A percentile compares a stretch with the other conserved stretches of the same genome.
Conservation (phyloP, 2,329 filamentous ascomycete genomes). For the Calycina marina region DNA sequence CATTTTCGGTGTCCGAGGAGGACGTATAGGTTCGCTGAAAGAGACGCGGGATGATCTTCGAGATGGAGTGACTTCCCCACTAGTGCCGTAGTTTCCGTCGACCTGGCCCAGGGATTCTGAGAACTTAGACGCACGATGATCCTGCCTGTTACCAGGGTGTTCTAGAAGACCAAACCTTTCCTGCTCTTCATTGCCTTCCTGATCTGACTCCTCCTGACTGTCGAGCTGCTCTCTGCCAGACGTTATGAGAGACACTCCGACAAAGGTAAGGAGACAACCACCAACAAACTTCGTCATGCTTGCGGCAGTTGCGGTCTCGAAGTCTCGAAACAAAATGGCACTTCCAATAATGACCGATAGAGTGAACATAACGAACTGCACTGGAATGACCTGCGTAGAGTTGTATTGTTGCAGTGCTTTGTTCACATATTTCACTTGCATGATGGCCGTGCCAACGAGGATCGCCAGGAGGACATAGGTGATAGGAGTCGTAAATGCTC, state of each 20-base stretch:
- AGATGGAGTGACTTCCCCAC: background rate
- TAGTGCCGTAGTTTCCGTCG: too few relatives aligned
- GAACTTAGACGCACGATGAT: too few relatives aligned
- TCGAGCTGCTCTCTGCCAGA: constrained; percentile 59
- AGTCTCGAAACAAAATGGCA: constrained; percentile 86
- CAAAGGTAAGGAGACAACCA: constrained; percentile 83
- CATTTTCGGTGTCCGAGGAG: constrained; percentile 13
- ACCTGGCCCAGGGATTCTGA: too few relatives aligned
- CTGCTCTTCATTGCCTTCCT: constrained; percentile 45
- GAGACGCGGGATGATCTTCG: constrained; percentile 18
- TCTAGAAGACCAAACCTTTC: constrained; percentile 41
- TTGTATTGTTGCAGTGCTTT: constrained; percentile 81
- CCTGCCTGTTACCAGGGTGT: constrained; percentile 30
- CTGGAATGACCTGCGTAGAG: constrained; percentile 94
- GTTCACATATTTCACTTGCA: constrained; percentile 97
- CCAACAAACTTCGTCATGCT: constrained; percentile 76
- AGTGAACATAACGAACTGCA: constrained; percentile 94
- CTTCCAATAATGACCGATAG: constrained; percentile 90
- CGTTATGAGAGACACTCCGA: constrained; percentile 94
- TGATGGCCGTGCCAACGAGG: constrained; percentile 69
- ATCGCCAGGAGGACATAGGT: constrained; percentile 76
- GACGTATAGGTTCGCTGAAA: constrained; percentile 12
- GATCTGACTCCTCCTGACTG: constrained; percentile 42
- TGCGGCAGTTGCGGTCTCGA: constrained; percentile 62
- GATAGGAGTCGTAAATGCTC: constrained; percentile 79